Conservation (phyloP, 345 rosid genomes). For the Euphorbia peplus region DNA sequence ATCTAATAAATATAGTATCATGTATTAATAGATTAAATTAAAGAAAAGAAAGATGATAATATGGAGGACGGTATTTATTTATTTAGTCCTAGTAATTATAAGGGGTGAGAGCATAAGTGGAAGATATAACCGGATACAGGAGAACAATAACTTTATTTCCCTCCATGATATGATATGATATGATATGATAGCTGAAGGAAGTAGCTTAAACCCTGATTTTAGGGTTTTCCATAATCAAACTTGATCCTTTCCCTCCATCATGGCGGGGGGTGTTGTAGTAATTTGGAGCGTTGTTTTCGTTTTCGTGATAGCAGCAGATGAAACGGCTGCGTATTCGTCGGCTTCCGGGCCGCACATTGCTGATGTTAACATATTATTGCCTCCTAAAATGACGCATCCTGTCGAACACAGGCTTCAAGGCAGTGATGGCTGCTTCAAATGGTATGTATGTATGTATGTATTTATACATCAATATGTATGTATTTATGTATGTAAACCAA, state of each 20-base stretch:
- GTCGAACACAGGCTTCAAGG: conserved; percentile 97
- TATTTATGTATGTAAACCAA: too few relatives aligned
- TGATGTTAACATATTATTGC: conserved; percentile 85
- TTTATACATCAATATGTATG: too few relatives aligned
- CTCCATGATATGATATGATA: not conserved
- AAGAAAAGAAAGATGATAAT: too few relatives aligned
- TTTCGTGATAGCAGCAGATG: conserved; percentile 23
- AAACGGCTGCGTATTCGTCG: conserved; percentile 33
- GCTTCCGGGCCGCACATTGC: conserved; percentile 83
- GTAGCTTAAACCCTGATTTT: conserved; percentile 17
- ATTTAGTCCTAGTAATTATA: too few relatives aligned
- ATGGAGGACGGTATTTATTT: too few relatives aligned
- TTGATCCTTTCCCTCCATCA: conserved; percentile 5
- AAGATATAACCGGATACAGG: not conserved
- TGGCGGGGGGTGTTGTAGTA: conserved; percentile 10
- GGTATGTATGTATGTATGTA: conserved; percentile 27
- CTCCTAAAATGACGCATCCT: conserved; percentile 83
- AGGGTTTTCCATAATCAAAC: conserved; percentile 14
- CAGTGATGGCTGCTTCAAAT: conserved; percentile 95
- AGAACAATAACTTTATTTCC: not conserved
- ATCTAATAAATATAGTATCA: too few relatives aligned
- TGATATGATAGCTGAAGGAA: too few relatives aligned
- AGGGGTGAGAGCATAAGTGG: not conserved
- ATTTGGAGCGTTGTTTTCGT: conserved; percentile 26
- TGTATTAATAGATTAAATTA: too few relatives aligned